phyloP scores from a whole-genome alignment of 768 basidiomycete genomes.

The Infundibulicybe gibba region DNA sequence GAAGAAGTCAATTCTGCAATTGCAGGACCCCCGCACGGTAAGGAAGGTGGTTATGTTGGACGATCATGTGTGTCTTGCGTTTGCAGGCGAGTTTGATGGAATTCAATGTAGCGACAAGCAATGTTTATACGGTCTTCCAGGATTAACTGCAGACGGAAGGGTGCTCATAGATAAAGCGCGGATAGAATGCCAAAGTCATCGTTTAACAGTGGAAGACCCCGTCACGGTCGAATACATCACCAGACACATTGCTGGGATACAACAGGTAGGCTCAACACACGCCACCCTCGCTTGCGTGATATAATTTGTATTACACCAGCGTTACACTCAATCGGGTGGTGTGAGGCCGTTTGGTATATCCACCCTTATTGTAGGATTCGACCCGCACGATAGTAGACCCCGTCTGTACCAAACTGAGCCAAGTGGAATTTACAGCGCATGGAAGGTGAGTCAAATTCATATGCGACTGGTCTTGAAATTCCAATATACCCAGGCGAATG shows the following conservation, averaged over 20 bases:
- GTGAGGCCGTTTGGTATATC: slow-evolving; percentile 98
- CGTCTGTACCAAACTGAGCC: slow-evolving; percentile 97
- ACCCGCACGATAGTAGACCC: slow-evolving; percentile 85
- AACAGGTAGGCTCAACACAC: slow-evolving; percentile 65
- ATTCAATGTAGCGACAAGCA: background rate
- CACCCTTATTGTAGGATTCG: slow-evolving; percentile 94
- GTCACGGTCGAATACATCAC: slow-evolving; percentile 99
- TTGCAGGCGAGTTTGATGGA: slow-evolving; percentile 68
- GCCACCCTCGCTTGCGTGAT: slow-evolving; percentile 1
- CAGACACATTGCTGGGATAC: slow-evolving; percentile 96
- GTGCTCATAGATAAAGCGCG: slow-evolving; percentile 98
- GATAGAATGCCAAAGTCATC: slow-evolving; percentile 96
- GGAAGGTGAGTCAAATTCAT: slow-evolving; percentile 67
- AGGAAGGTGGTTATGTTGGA: slow-evolving; percentile 98
- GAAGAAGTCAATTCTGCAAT: slow-evolving; percentile 96
- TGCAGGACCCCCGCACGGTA: slow-evolving; percentile 97
- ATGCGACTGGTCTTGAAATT: background rate
- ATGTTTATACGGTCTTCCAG: slow-evolving; percentile 32
- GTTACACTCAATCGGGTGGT: slow-evolving; percentile 98
- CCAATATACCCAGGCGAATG: slow-evolving; percentile 70
- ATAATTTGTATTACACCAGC: slow-evolving; percentile 35
- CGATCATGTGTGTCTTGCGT: slow-evolving; percentile 95
- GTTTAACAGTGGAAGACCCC: slow-evolving; percentile 96
- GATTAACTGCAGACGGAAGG: slow-evolving; percentile 95
- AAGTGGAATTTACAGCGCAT: slow-evolving; percentile 95